A percentile compares a stretch with the other conserved stretches of the same genome.
Conservation (phyloP, 202 grass and related monocot species). For the Setaria viridis region DNA sequence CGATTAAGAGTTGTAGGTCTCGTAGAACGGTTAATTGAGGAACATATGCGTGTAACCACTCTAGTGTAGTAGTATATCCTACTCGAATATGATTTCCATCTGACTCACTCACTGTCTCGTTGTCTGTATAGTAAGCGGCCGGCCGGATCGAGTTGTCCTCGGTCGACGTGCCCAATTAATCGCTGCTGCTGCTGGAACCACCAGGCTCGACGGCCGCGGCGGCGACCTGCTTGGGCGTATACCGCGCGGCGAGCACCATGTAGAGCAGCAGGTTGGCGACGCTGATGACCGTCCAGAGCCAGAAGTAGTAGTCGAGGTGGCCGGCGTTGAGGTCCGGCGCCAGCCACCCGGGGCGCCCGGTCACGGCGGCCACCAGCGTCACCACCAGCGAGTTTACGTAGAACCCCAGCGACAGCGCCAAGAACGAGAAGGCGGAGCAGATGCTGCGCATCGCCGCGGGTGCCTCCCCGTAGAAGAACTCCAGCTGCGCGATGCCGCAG, state of each 20-base stretch:
- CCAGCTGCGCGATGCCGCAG: conserved; percentile 88
- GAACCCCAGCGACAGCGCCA: conserved; percentile 81
- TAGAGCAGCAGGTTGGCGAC: conserved; percentile 64
- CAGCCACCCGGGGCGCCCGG: conserved; percentile 61
- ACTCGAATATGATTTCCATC: neutral
- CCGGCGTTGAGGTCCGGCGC: conserved; percentile 69
- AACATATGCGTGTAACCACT: neutral
- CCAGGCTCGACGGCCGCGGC: neutral
- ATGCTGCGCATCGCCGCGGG: conserved; percentile 86
- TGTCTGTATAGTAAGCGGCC: neutral
- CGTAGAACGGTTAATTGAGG: neutral
- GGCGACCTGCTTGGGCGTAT: conserved; percentile 66
- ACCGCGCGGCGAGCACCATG: conserved; percentile 60
- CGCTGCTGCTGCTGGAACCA: neutral
- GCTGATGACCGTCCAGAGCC: conserved; percentile 67
- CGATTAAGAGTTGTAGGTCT: neutral
- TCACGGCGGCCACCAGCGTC: conserved; percentile 61
- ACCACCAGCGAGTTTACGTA: conserved; percentile 87
- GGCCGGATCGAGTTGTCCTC: neutral
- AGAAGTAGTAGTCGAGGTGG: conserved; percentile 92
- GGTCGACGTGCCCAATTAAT: neutral
- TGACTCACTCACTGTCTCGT: neutral
- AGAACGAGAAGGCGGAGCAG: conserved; percentile 84
- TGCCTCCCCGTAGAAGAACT: conserved; percentile 97
- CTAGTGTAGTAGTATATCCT: conserved; percentile 1